Conservation (phyloP, 257 asterid genomes). For the Verbascum thapsus region DNA sequence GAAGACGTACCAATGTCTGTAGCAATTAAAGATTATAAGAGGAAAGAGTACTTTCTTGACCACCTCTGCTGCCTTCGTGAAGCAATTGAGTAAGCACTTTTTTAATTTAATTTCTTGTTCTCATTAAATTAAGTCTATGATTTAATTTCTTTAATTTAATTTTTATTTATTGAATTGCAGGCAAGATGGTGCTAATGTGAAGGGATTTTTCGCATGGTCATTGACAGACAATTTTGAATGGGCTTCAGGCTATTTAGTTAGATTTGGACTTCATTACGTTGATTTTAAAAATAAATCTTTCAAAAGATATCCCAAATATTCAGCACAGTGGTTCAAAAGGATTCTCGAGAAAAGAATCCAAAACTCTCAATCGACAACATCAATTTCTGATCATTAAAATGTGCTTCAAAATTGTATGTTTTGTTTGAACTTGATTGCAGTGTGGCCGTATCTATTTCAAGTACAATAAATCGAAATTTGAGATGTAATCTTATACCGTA, state of each 20-base stretch:
- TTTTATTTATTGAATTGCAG: conserved; percentile 23
- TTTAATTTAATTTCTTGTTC: too few species aligned
- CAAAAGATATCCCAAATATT: conserved; percentile 38
- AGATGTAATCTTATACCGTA: too few species aligned
- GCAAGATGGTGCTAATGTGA: conserved; percentile 44
- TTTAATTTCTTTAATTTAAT: neutral
- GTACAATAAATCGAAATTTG: too few species aligned
- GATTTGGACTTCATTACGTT: conserved; percentile 42
- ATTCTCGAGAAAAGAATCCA: conserved; percentile 10
- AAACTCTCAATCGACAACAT: conserved; percentile 2
- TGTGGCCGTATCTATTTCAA: too few species aligned
- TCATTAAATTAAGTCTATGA: too few species aligned
- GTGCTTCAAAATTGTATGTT: neutral
- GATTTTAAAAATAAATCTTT: conserved; percentile 32
- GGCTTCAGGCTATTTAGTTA: conserved; percentile 38
- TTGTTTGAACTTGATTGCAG: too few species aligned
- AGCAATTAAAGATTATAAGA: conserved; percentile 39
- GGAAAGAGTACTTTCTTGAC: conserved; percentile 34
- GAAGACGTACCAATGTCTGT: conserved; percentile 28
- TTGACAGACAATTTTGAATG: conserved; percentile 42
- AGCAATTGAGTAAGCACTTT: conserved; percentile 33
- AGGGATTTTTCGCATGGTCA: conserved; percentile 51
- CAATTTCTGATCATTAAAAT: conserved; percentile 28
- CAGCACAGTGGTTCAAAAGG: conserved; percentile 47
- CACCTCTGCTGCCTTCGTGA: conserved; percentile 44